Base-by-base conservation (phyloP, 2,329 filamentous ascomycete genomes). In the Scedosporium minutisporum region DNA sequence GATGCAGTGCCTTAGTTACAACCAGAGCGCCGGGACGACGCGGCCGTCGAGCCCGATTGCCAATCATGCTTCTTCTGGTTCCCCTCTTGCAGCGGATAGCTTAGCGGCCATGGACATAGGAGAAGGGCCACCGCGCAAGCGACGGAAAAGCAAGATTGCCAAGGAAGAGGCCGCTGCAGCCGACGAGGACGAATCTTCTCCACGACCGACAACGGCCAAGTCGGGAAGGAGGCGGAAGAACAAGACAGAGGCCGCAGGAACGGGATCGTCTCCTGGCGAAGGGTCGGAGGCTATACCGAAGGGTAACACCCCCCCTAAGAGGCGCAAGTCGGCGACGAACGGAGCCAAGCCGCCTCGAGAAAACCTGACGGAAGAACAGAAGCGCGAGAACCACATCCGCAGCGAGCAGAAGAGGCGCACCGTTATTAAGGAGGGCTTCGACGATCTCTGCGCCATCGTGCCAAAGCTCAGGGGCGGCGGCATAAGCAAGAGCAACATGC, bases 331-430 rank as follows among this genome's bases (percentile, higher is more conserved):
- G 1, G 72, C 70, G 6, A 71, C 69, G 4, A 75, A 70, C 46
- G 72, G 67, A 9, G 66, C 73, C 18, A 61, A 61, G 46, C 63
- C 76, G 2, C 70, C 79, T 2, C 76, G 88, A 27, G 88, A 87
- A 70, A 96, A 96, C 68, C 85, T 95, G 3, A 84, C 86, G 0
- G 89, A 93, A 67, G 87, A 89, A 64, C 89, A 95, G 73, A 95
- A 93, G 74, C 82, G 90, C 57, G 87, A 87, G 69, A 96, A 96
- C 67, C 91, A 96, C 70, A 95, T 96, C 66, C 81, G 87, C 61
- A 95, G 91, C 61, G 91, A 96, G 71, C 90, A 96, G 75, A 96
- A 95, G 74, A 83, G 92, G 41, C 82, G 91, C 58, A 91, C 90
- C 27, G 78, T 92, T 57, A 93, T 93, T 69, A 89, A 91, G 70